Percentiles rank a stretch among this genome's conserved stretches.
phyloP scores from a whole-genome alignment of 805 yeast species.

The Saccharomycopsis fermentans region DNA sequence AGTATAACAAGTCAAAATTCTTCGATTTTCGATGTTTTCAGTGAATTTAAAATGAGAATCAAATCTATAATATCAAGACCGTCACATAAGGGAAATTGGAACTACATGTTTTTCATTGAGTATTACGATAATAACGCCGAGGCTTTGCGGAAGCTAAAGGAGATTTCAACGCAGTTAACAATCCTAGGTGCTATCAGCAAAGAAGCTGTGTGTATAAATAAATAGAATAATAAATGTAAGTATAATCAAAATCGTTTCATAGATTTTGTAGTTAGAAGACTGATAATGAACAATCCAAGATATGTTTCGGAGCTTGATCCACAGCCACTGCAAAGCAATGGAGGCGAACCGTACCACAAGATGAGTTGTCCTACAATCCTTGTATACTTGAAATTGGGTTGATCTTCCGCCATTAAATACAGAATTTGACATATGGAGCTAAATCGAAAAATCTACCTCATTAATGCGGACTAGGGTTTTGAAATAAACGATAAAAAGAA shows the following conservation, averaged over 20 bases:
- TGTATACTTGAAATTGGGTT: not conserved
- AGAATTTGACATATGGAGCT: not conserved
- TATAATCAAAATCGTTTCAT: not conserved
- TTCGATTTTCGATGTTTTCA: conserved; percentile 35
- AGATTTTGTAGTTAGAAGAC: not conserved
- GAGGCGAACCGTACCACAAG: too few species aligned
- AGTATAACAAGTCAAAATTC: conserved; percentile 12
- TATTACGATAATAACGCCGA: conserved; percentile 35
- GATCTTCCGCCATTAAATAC: not conserved
- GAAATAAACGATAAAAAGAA: not conserved
- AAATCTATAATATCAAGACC: conserved; percentile 74
- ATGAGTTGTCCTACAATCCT: not conserved
- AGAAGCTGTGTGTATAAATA: conserved; percentile 1
- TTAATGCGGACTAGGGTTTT: not conserved
- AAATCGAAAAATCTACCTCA: conserved; percentile 1
- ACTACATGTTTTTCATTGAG: conserved; percentile 74
- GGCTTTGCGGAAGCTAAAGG: conserved; percentile 36
- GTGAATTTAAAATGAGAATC: conserved; percentile 51
- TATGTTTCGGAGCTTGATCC: too few species aligned
- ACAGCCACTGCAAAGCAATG: too few species aligned
- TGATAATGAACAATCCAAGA: too few species aligned
- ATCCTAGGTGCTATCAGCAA: conserved; percentile 7
- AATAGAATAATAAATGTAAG: not conserved
- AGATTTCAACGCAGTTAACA: conserved; percentile 25
- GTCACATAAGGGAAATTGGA: conserved; percentile 57